Evolutionary conservation across 768 basidiomycete genomes (phyloP).

Genomic region (Mrakia gelida): DNA sequence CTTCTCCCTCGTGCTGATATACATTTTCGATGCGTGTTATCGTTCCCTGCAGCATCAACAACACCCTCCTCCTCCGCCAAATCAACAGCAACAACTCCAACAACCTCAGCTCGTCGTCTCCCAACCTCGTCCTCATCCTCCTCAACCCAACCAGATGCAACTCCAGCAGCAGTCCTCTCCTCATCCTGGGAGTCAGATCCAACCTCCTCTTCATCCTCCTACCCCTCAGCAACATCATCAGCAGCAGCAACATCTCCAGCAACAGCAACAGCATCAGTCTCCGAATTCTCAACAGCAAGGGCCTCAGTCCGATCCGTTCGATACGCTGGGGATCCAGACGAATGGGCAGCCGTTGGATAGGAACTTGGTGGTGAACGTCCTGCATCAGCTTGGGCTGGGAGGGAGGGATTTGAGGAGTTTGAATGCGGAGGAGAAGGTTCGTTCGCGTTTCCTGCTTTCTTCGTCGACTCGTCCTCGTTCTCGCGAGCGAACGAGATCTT

Average conservation of each 20-base stretch:
- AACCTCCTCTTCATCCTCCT: not conserved
- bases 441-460: not conserved
- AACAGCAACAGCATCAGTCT: no score
- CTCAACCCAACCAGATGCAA: slow-evolving; percentile 15
- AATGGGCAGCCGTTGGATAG: not conserved
- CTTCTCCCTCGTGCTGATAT: not conserved
- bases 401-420: not conserved
- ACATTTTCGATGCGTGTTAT: not conserved
- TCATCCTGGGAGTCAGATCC: not conserved
- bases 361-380: not conserved
- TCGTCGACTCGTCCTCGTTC: not conserved
- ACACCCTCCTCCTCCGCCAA: not conserved
- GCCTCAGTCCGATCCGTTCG: not conserved
- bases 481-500: not conserved
- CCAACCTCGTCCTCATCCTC: slow-evolving; percentile 16
- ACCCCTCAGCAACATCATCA: not conserved
- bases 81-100: not conserved
- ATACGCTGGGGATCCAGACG: not conserved
- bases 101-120: slow-evolving; percentile 9
- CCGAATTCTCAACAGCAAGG: not conserved
- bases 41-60: not conserved
- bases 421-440: not conserved
- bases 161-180: slow-evolving; percentile 2
- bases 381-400: not conserved
- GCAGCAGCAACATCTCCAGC: not conserved